Base-by-base conservation (phyloP, 768 basidiomycete species). In the Trametes meyenii region DNA sequence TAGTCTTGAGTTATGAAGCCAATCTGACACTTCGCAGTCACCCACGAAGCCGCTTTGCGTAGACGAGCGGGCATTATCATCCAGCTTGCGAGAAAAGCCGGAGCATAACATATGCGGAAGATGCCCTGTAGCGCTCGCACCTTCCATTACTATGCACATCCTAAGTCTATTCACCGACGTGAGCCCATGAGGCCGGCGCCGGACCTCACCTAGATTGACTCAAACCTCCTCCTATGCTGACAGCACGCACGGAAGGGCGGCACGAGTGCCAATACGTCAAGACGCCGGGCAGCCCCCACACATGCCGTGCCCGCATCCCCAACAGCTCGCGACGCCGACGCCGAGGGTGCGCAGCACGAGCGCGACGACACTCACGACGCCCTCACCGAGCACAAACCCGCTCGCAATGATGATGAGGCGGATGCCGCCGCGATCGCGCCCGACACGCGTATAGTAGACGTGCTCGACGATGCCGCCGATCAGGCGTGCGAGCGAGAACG, bases 361-460 rank as follows among this genome's bases (percentile, higher is more conserved):
- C 14, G 90, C 85, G 29, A 95, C 74, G 48, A 98, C 82, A 70
- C 94, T 95, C 43, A 92, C 79, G 36, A 97, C 87, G 1, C 96
- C 96, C 72, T 98, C 96, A 19, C 96, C 96, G 17, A 98, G 78
- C 24, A 98, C 96, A 72, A 98, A 97, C 3, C 96, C 96, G 72
- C 91, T 94, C 7, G 96, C 96, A 42, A 96, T 79, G 24, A 98
- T 85, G 68, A 98, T 89, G 38, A 96, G 76, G 35, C 83, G 78
- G 60, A 94, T 92, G 61, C 89, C 88, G 58, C 79, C 78, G 26
- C 76, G 75, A 61, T 83, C 81, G 16, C 70, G 66, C 62, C 79
- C 83, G 24, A 78, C 75, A 39, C 78, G 76, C 24, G 76, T 81
- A 40, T 67, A 66, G 62, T 85, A 93, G 26, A 84, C 70, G 67